Evolutionary conservation across 768 basidiomycete species (phyloP), one percentile per base, ranked within the genome.

Genomic region (Leccinum fibrillosum): DNA sequence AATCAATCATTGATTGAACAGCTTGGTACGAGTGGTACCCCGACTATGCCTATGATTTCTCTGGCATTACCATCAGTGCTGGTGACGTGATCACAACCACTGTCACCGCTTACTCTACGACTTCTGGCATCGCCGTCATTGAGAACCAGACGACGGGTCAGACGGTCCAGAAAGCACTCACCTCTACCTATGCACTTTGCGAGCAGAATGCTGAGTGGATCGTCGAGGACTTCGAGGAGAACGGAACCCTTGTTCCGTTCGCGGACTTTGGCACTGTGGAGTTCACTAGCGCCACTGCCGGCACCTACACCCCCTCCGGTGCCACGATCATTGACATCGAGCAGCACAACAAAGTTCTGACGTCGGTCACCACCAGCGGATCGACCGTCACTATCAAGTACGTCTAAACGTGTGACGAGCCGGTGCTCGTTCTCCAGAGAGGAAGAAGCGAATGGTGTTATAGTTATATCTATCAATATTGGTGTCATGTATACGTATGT

Each of bases 1-100:
- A 26, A 59, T 35, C 1, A 3, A 25, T 42, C 28, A 25, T 45
- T 42, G 10, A 19, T 42, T 35, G 12, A 48, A 51, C 21, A 66
- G 67, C 65, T 54, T 68, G 67, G 67, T 67, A 59, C 45, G 67
- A 68, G 25, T 69, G 60, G 67, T 60, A 47, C 55, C 63, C 68
- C 55, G 55, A 45, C 53, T 58, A 26, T 68, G 67, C 56, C 56
- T 59, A 21, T 52, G 21, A 25, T 0, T 53, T 44, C 7, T 44
- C 42, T 44, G 42, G 42, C 42, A 64, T 68, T 37, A 28, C 13
- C 47, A 39, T 69, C 35, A 52, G 10, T 7, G 58, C 58, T 57
- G 65, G 65, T 28, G 55, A 69, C 8, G 49, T 52, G 12, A 59
- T 69, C 53, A 54, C 1, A 19, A 21, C 57, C 34, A 65, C 63